Conservation (phyloP, 176 grass and related monocot genomes). For the Phoenix dactylifera region DNA sequence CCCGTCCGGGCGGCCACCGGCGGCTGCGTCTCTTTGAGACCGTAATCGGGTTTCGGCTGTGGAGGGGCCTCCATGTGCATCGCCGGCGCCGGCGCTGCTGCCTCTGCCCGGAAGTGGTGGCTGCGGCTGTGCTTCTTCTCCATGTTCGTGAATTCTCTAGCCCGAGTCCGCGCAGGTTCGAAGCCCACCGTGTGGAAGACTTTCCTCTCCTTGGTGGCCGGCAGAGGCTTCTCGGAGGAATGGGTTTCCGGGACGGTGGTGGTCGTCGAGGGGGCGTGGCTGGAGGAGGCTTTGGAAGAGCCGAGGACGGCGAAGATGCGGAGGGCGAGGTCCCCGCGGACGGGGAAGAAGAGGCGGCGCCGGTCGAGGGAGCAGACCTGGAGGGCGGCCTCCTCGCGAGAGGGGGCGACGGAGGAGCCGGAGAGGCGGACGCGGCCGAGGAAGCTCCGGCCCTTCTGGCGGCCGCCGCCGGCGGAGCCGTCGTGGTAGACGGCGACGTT, state of each 20-base stretch:
- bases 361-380: slow-evolving; percentile 8
- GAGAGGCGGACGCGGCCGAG: slow-evolving; percentile 14
- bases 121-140: neutral
- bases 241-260: neutral
- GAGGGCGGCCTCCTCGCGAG: neutral
- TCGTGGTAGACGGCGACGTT: slow-evolving; percentile 12
- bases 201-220: neutral
- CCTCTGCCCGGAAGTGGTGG: neutral
- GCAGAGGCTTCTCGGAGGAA: neutral
- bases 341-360: slow-evolving; percentile 5
- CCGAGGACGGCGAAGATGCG: neutral
- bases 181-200: neutral
- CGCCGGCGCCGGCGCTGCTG: neutral
- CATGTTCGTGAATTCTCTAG: neutral
- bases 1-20: neutral
- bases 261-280: neutral
- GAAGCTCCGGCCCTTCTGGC: neutral
- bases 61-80: neutral
- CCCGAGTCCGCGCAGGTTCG: neutral
- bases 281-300: neutral
- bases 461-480: neutral
- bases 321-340: neutral
- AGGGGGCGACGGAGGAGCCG: slow-evolving; percentile 5
- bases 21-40: slow-evolving; percentile 4
- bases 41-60: neutral